phyloP scores from a whole-genome alignment of 192 early-diverging fungal genomes.

The Haplosporangium gracile region DNA sequence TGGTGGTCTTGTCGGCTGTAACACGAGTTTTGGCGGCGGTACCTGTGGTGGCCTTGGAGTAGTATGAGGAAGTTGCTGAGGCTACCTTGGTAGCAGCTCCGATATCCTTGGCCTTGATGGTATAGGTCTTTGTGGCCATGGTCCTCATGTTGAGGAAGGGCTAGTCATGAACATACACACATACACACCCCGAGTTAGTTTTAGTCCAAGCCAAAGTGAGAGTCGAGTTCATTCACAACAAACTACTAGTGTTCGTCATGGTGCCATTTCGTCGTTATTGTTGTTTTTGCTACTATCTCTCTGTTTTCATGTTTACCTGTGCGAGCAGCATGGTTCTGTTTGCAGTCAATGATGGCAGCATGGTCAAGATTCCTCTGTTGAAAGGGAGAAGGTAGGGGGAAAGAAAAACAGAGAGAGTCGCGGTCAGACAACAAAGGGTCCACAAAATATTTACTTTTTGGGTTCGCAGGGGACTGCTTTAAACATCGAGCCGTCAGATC shows the following conservation, averaged over 20 bases:
- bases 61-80: slow-evolving; percentile 6
- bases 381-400: neutral
- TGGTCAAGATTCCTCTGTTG: neutral
- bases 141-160: slow-evolving; percentile 19
- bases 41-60: slow-evolving; percentile 15
- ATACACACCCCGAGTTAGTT: neutral
- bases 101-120: slow-evolving; percentile 27
- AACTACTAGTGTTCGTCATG: neutral
- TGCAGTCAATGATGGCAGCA: slow-evolving; percentile 21
- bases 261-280: neutral
- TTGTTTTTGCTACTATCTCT: neutral
- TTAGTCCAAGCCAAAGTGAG: neutral
- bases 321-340: slow-evolving; percentile 27
- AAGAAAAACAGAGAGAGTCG: neutral
- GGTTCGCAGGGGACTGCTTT: neutral
- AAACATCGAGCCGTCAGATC: neutral
- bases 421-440: neutral
- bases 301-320: slow-evolving; percentile 9
- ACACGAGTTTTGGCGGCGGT: neutral
- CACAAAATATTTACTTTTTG: slow-evolving; percentile 1
- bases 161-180: neutral
- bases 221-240: neutral
- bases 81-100: slow-evolving; percentile 11
- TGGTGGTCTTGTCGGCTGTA: neutral
- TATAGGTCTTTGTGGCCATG: slow-evolving; percentile 43